phyloP scores from a whole-genome alignment of 2,329 filamentous ascomycete genomes.

The Beauveria medogensis region DNA sequence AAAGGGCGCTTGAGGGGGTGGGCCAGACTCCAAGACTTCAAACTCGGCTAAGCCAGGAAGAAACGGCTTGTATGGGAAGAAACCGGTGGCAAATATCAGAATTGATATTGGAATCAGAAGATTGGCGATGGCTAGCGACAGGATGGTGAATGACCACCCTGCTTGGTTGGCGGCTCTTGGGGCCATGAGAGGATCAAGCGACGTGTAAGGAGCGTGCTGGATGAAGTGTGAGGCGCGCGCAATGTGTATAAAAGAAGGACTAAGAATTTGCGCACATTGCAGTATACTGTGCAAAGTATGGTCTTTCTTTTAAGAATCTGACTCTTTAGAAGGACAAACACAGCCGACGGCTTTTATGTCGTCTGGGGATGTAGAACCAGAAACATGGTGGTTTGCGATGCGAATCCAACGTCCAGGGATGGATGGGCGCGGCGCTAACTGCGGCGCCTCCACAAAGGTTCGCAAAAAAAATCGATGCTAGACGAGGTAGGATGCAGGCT shows the following conservation, averaged over 20 bases:
- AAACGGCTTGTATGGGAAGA: slow-evolving; percentile 97
- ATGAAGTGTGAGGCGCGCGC: neutral
- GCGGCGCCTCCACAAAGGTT: slow-evolving; percentile 5
- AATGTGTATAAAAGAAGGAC: neutral
- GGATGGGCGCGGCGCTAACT: slow-evolving; percentile 1
- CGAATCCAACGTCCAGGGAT: neutral
- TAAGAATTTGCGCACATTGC: neutral
- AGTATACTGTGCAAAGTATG: neutral
- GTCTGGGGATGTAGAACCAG: neutral
- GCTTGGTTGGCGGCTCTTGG: neutral
- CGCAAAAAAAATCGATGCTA: neutral
- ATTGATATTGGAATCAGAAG: slow-evolving; percentile 68
- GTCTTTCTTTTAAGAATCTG: neutral
- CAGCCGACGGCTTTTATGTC: neutral
- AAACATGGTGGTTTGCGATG: neutral
- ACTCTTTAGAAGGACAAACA: neutral
- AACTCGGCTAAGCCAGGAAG: slow-evolving; percentile 74
- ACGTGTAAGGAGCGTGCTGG: slow-evolving; percentile 4
- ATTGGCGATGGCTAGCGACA: slow-evolving; percentile 60
- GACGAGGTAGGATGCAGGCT: neutral
- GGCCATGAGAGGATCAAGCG: slow-evolving; percentile 2
- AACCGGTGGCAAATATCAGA: slow-evolving; percentile 74
- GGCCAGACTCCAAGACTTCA: slow-evolving; percentile 45
- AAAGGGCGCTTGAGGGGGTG: slow-evolving; percentile 62
- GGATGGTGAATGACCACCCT: slow-evolving; percentile 22